A percentile compares a stretch with the other conserved stretches of the same genome.
phyloP scores from a whole-genome alignment of 106 monocot species.

The Agapanthus africanus region DNA sequence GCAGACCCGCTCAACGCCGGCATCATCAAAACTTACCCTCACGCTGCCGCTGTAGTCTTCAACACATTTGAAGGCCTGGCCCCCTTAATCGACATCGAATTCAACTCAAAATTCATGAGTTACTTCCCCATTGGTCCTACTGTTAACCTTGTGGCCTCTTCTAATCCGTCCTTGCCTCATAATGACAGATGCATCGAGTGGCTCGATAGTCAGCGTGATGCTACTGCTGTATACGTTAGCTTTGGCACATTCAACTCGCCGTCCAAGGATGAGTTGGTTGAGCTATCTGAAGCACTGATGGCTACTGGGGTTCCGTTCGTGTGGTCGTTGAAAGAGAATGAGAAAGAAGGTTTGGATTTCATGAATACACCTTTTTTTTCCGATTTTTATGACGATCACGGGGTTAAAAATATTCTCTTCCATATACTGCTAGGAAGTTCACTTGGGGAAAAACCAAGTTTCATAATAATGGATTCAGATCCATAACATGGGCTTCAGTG shows the following conservation, averaged over 20 bases:
- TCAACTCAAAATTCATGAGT: constrained; percentile 15
- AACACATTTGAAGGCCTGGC: constrained; percentile 53
- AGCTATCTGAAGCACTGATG: constrained; percentile 29
- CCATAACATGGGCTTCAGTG: too few relatives aligned
- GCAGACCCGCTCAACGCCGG: constrained; percentile 28
- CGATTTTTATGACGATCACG: too few relatives aligned
- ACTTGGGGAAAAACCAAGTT: too few relatives aligned
- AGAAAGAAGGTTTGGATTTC: too few relatives aligned
- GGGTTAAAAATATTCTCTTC: too few relatives aligned
- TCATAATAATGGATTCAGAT: too few relatives aligned
- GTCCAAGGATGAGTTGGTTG: constrained; percentile 14
- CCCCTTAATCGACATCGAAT: constrained; percentile 5
- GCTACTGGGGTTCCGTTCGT: constrained; percentile 27
- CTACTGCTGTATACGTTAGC: constrained; percentile 27
- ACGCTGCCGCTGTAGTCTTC: constrained; percentile 32
- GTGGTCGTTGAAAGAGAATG: constrained; percentile 33
- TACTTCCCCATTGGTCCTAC: constrained; percentile 39
- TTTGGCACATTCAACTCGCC: constrained; percentile 27
- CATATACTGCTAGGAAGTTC: too few relatives aligned
- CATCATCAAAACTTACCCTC: constrained; percentile 29
- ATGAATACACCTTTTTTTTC: too few relatives aligned
- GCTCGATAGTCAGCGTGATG: constrained; percentile 20
- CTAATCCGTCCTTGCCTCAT: neutral
- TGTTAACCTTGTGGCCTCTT: constrained; percentile 22
- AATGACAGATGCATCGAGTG: constrained; percentile 31